phyloP scores from a whole-genome alignment of 2,329 filamentous ascomycete genomes.

The Kalmusia sp. region DNA sequence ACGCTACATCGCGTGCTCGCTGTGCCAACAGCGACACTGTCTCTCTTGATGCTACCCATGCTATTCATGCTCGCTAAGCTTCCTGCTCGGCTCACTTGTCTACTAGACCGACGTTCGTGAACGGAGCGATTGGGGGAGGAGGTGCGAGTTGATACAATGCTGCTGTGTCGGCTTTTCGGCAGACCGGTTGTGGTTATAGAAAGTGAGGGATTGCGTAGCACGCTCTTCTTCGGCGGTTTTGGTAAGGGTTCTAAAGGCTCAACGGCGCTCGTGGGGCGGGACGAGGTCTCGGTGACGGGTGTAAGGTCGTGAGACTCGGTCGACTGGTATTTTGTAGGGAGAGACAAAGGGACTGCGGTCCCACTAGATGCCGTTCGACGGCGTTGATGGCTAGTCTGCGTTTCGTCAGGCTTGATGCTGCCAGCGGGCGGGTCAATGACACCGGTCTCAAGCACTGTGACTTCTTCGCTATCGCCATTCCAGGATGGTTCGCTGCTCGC shows the following conservation, averaged over 20 bases:
- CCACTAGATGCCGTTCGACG: constrained; percentile 45
- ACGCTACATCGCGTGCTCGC: constrained; percentile 45
- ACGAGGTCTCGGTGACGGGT: constrained; percentile 31
- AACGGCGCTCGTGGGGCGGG: constrained; percentile 29
- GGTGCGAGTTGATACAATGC: constrained; percentile 27
- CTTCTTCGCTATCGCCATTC: constrained; percentile 38
- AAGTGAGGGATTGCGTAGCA: constrained; percentile 23
- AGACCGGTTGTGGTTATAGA: constrained; percentile 19
- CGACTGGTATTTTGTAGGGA: constrained; percentile 12
- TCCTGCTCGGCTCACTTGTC: constrained; percentile 28
- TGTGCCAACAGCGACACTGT: constrained; percentile 19
- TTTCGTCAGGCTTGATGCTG: constrained; percentile 30
- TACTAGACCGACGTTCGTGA: constrained; percentile 20
- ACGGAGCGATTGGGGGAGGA: constrained; percentile 22
- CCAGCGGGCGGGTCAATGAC: constrained; percentile 30
- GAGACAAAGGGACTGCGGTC: constrained; percentile 33
- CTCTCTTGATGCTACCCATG: constrained; percentile 27
- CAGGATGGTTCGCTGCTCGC: constrained; percentile 42
- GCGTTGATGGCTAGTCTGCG: constrained; percentile 32
- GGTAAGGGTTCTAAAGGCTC: constrained; percentile 20
- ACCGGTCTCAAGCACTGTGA: constrained; percentile 29
- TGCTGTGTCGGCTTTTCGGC: constrained; percentile 27
- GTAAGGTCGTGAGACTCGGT: constrained; percentile 22
- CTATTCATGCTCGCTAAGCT: constrained; percentile 29
- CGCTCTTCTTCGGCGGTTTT: constrained; percentile 22